These are phyloP conservation scores for Aspergillus bombycis DNA, from an alignment of 2,329 filamentous ascomycete species.

Conservation along the genomic window DNA sequence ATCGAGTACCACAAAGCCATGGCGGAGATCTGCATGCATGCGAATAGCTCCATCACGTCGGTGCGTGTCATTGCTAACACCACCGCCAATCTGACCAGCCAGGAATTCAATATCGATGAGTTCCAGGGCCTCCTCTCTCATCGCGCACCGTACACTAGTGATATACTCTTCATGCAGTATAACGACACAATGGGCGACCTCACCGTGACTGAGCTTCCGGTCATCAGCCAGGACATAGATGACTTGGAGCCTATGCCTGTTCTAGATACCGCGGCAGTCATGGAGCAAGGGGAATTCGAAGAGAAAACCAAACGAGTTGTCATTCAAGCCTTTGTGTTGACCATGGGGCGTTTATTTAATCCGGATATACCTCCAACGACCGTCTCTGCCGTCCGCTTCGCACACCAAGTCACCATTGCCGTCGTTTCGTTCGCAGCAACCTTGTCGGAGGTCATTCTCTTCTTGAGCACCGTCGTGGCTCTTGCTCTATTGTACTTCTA, in stretches of 20 bases:
- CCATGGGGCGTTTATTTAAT: conserved; percentile 36
- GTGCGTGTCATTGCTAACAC: conserved; percentile 26
- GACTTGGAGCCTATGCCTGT: conserved; percentile 34
- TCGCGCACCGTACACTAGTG: conserved; percentile 37
- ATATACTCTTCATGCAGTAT: conserved; percentile 35
- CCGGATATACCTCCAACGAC: conserved; percentile 27
- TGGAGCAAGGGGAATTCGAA: conserved; percentile 32
- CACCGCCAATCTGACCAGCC: conserved; percentile 19
- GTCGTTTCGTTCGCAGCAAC: conserved; percentile 33
- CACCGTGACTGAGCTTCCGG: conserved; percentile 33
- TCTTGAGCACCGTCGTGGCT: conserved; percentile 24
- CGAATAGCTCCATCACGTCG: conserved; percentile 37
- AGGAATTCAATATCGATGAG: conserved; percentile 34
- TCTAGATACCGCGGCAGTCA: conserved; percentile 32
- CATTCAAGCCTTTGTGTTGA: conserved; percentile 35
- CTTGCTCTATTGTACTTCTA: conserved; percentile 33
- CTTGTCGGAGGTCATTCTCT: conserved; percentile 35
- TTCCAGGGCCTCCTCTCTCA: conserved; percentile 36
- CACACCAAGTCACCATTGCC: conserved; percentile 33
- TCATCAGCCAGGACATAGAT: conserved; percentile 35
- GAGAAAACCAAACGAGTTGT: conserved; percentile 32
- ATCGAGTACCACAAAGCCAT: conserved; percentile 33
- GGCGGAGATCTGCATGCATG: conserved; percentile 35
- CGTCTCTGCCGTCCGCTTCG: conserved; percentile 25
- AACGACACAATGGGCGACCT: conserved; percentile 32